Conservation (phyloP, 2,329 filamentous ascomycete species). For the Byssothecium circinans region DNA sequence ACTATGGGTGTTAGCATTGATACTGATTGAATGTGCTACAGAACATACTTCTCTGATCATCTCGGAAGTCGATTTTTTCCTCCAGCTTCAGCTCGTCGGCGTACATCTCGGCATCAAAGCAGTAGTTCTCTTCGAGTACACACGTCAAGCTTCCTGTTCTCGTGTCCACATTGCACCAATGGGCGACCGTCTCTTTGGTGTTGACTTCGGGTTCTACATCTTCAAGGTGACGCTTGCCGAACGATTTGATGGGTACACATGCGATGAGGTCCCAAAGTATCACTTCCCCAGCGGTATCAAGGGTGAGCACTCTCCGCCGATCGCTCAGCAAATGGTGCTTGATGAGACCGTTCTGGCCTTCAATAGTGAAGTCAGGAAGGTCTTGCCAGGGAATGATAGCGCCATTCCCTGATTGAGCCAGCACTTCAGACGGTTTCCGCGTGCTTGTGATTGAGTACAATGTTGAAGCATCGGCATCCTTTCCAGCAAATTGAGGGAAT, state of each 20-base stretch:
- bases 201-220: conserved; percentile 88
- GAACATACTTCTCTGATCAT: conserved; percentile 85
- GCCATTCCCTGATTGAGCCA: conserved; percentile 46
- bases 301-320: conserved; percentile 80
- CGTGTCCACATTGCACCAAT: conserved; percentile 95
- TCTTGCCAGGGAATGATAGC: conserved; percentile 43
- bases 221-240: conserved; percentile 90
- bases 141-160: conserved; percentile 90
- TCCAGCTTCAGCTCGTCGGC: conserved; percentile 81
- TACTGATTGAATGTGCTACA: neutral
- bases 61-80: conserved; percentile 76
- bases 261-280: conserved; percentile 91
- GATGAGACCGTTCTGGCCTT: conserved; percentile 91
- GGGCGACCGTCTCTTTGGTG: conserved; percentile 83
- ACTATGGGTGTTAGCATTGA: conserved; percentile 54
- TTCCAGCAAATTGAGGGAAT: conserved; percentile 62
- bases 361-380: conserved; percentile 63
- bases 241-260: conserved; percentile 86
- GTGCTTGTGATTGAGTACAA: conserved; percentile 52
- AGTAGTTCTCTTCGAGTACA: conserved; percentile 89
- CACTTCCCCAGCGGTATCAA: conserved; percentile 94
- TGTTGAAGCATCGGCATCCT: conserved; percentile 60
- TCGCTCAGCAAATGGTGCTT: conserved; percentile 94
- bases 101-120: conserved; percentile 97
- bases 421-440: conserved; percentile 61